Percentiles rank a stretch among this genome's conserved stretches.
These are phyloP conservation scores for Monosporascus sp. DNA, from an alignment of 2,329 filamentous ascomycete genomes.

Conservation along the genomic window DNA sequence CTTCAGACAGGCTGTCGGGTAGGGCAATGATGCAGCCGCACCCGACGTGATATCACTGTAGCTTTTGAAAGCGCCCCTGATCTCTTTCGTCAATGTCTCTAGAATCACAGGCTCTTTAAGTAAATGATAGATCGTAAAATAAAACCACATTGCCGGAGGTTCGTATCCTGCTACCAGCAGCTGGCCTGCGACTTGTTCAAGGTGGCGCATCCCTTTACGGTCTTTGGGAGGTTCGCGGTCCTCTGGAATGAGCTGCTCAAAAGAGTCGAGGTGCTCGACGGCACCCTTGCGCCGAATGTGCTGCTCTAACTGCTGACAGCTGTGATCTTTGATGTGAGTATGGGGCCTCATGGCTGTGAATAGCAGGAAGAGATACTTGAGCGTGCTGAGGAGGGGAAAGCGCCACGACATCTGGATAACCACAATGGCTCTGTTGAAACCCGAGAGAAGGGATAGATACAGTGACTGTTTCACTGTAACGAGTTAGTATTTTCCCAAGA, in stretches of 20 bases:
- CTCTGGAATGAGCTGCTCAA: conserved; percentile 11
- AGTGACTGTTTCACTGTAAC: conserved; percentile 3
- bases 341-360: conserved; percentile 1
- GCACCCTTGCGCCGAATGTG: conserved; percentile 6
- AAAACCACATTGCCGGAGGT: conserved; percentile 6
- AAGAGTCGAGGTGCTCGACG: conserved; percentile 10
- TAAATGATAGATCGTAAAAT: conserved; percentile 8
- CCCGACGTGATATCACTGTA: conserved; percentile 23
- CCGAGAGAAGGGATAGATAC: conserved; percentile 5
- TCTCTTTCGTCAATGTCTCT: conserved; percentile 21
- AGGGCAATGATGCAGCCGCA: conserved; percentile 19
- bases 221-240: conserved; percentile 5
- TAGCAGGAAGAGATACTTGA: conserved; percentile 7
- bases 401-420: conserved; percentile 9
- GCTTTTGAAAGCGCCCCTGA: conserved; percentile 22
- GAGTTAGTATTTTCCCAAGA: background rate
- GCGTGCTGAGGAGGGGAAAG: conserved; percentile 8
- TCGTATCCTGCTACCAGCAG: conserved; percentile 9
- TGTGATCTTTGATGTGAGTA: conserved; percentile 8
- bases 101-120: conserved; percentile 18
- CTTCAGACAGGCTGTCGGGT: conserved; percentile 28
- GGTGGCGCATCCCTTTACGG: conserved; percentile 5
- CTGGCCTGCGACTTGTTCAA: conserved; percentile 8
- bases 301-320: conserved; percentile 4
- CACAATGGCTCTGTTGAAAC: conserved; percentile 3